Base-by-base conservation (phyloP, 108 stramenopile species). In the Pseudonitzschia pungens region DNA sequence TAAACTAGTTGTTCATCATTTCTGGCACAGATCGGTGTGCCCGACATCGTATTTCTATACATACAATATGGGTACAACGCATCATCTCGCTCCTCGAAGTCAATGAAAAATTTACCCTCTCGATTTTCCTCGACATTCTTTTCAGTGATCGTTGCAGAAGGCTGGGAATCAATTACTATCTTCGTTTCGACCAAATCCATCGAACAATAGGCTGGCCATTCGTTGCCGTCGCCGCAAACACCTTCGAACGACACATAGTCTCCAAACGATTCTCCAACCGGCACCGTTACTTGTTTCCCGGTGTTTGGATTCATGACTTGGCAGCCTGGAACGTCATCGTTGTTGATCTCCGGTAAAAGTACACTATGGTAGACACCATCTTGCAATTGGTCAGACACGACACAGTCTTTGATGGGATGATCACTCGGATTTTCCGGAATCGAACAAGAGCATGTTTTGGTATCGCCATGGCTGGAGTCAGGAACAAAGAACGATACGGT, bases 401-500 rank as follows among this genome's bases (percentile, higher is more conserved):
- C 2, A 33, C 60, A 62, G n/a, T 9, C 8, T 1, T 33, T 62
- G 4, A 62, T 33, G 32, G 60, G 60, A 31, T 33, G 15, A 0
- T 27, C 24, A 15, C 24, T 7, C 0, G 27, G 57, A 22, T 58
- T 26, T 31, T 18, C 40, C 4, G 31, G 60, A 10, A 62, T 33
- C 32, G n/a, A 62, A 18, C 70, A 71, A 4, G 27, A 5, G 27
- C 70, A 71, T 15, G 56, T 58, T 60, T 60, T 12, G 9, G 26
- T 42, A 12, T 58, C 36, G 18, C 70, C 40, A 3, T 24, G 40
- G 27, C 42, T 48, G 1, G 28, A 43, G 22, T 62, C 40, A 7
- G 51, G 51, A 64, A 60, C 66, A 0, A 69, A 36, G 31, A 76
- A 68, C 11, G 59, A 36, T 7, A 68, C 60, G 11, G 51, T 50